A percentile compares a stretch with the other conserved stretches of the same genome.
Conservation (phyloP, 2,329 filamentous ascomycete genomes). For the Diaporthe sp. region DNA sequence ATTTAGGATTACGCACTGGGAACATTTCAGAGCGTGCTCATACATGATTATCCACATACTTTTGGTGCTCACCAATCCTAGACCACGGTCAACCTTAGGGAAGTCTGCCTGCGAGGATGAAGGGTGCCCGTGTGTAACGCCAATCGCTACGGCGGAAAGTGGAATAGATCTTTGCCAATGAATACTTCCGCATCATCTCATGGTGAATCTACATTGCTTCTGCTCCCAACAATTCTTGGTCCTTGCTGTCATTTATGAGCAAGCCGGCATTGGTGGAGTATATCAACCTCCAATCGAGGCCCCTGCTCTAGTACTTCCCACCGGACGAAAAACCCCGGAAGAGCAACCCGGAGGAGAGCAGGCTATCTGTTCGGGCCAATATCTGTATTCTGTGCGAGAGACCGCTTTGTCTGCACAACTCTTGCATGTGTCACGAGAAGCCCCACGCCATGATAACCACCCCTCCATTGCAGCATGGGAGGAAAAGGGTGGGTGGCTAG, state of each 20-base stretch:
- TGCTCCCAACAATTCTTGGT: not conserved
- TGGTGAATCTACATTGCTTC: not conserved
- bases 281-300: not conserved
- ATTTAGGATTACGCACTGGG: fast-evolving
- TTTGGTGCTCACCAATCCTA: not conserved
- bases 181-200: too few species aligned
- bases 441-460: not conserved
- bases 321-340: not conserved
- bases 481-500: not conserved
- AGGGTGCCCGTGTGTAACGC: not conserved
- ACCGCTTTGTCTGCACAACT: not conserved
- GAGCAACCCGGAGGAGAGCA: not conserved
- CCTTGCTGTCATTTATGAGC: not conserved
- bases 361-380: not conserved
- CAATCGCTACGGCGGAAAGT: not conserved
- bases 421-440: not conserved
- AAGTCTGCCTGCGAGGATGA: not conserved
- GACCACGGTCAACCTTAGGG: too few species aligned
- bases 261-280: not conserved
- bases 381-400: too few species aligned
- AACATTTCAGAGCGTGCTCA: too few species aligned
- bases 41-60: not conserved
- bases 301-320: not conserved
- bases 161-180: not conserved
- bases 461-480: not conserved